These are phyloP conservation scores for Cryptococcus sp. DNA, from an alignment of 1,284 basidiomycete species.

Conservation along the genomic window DNA sequence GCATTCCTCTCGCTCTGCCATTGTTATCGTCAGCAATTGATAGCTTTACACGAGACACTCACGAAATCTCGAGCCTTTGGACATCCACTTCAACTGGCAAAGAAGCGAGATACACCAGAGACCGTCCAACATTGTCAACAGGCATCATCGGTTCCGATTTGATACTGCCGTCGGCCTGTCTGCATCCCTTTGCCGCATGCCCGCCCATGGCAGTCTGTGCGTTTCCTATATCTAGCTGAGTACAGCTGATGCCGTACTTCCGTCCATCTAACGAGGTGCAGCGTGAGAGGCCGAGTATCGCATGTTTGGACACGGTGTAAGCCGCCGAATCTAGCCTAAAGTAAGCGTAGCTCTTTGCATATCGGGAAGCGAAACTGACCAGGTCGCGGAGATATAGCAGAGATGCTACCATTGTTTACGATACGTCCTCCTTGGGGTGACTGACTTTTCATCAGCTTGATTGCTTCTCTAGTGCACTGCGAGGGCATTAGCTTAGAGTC, in stretches of 20 bases:
- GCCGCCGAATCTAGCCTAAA: conserved; percentile 39
- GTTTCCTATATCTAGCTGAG: conserved; percentile 78
- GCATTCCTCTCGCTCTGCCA: no score
- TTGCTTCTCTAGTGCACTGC: conserved; percentile 67
- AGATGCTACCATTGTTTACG: conserved; percentile 78
- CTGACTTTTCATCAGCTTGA: conserved; percentile 70
- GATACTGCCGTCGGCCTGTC: conserved; percentile 67
- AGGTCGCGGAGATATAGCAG: conserved; percentile 70
- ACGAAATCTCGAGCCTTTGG: conserved; percentile 64
- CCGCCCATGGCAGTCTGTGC: conserved; percentile 63
- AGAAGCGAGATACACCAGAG: conserved; percentile 67
- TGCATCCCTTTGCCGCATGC: conserved; percentile 56
- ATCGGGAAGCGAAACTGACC: conserved; percentile 12
- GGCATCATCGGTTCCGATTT: conserved; percentile 59
- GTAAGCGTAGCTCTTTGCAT: neutral
- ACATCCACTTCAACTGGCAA: conserved; percentile 69
- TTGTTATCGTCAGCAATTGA: no score
- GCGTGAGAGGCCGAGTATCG: conserved; percentile 71
- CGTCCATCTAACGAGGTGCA: conserved; percentile 73
- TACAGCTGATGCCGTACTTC: conserved; percentile 67
- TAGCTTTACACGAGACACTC: conserved; percentile 3
- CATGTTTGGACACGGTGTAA: conserved; percentile 76
- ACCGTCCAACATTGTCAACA: conserved; percentile 64
- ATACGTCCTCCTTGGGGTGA: conserved; percentile 72
- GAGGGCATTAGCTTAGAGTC: neutral